Evolutionary conservation across 306 rosid species (phyloP), one percentile per base, ranked within the genome.

Genomic region (Vicia villosa): DNA sequence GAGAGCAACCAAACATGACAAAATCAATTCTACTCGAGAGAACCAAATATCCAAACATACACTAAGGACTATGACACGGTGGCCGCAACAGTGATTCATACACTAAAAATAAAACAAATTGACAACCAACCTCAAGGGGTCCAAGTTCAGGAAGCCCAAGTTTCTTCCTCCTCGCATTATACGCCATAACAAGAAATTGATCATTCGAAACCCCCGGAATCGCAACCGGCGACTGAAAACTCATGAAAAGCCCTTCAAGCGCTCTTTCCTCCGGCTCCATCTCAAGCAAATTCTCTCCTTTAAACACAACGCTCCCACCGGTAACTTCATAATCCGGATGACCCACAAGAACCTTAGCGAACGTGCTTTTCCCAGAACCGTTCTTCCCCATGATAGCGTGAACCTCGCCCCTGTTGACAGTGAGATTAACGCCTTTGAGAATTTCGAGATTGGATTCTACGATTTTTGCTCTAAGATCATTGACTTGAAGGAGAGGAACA

Each of bases 321-420:
- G 96, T 94, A 6, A 90, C 95, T 72, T 85, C 89, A 72, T 94
- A 94, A 68, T 94, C 98, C 1, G 98, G 97, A 76, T 94, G 98
- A 83, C 98, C 69, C 84, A 93, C 79, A 79, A 63, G 68, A 40
- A 72, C 98, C 96, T 93, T 93, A 11, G 98, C 91, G 54, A 94
- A 86, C 16, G 97, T 94, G 84, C 97, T 90, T 76, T 94, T 94
- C 37, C 98, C 97, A 3, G 97, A 94, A 79, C 98, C 98, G 37
- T 94, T 94, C 70, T 86, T 88, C 7, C 98, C 97, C 98, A 94
- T 94, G 79, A 94, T 82, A 8, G 97, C 98, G 69, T 94, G 98
- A 69, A 90, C 88, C 86, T 94, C 98, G 20, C 98, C 97, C 69
- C 86, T 84, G 77, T 87, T 81, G 20, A 94, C 70, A 5, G 82